Base-by-base conservation (phyloP, 305 asterid species). In the Rubia occidens region DNA sequence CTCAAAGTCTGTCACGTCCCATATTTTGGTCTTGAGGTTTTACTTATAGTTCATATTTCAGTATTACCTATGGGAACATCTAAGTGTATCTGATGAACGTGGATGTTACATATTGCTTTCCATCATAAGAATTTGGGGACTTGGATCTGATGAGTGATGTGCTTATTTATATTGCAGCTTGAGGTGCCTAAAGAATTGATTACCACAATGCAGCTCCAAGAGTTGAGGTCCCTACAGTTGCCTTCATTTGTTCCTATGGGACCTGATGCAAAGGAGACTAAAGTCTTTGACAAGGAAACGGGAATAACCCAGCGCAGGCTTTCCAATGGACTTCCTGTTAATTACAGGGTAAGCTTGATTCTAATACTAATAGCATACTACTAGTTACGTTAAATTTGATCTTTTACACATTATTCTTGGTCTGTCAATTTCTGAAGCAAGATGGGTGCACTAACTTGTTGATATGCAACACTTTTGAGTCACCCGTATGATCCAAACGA, bases 281-380 rank as follows among this genome's bases (percentile, higher is more conserved):
- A 84, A 83, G 78, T 83, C 77, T 84, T 70, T 80, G 97, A 95
- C 78, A 83, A 82, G 78, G 97, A 91, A 69, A 95, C 97, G 3
- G 95, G 97, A 77, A 91, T 95, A 40, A 75, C 83, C 67, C 96
- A 89, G 77, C 84, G 89, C 74, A 82, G 88, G 72, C 99, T 95
- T 82, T 95, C 99, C 44, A 95, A 95, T 82, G 99, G 99, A 77
- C 89, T 95, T 81, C 96, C 97, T 76, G 87, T 91, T 56, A 95
- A 95, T 82, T 95, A 89, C 88, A 89, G 83, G 95, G 99, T 91
- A 76, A 60, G 70, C 39, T 69, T 72, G 59, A 53, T 60, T 15
- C 72, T 71, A 69, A 24, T 63, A 67, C 11, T 17, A 14, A 51
- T 53, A 60, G 21, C 15, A 49, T 5, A 6, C 32, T 10, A 32